Base-by-base conservation (phyloP, 2,329 filamentous ascomycete species). In the Cercospora berteroae region DNA sequence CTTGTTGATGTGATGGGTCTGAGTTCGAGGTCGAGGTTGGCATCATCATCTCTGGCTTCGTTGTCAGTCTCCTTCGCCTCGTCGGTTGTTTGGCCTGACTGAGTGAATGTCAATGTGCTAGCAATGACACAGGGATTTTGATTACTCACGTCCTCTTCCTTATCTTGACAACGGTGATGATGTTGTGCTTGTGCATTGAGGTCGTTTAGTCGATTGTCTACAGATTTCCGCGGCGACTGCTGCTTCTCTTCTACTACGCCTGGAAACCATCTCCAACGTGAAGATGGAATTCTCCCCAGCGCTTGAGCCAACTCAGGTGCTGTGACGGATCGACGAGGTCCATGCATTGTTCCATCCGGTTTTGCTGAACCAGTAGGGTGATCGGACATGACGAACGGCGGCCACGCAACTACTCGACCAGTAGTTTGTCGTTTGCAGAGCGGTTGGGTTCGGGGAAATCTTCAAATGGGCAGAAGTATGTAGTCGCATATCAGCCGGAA, bases 301-400 rank as follows among this genome's bases (percentile, higher is more conserved):
- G 70, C 68, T 10, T 67, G 57, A n/a, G 70, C 68, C 52, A 71
- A 67, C 42, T 70, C 60, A 20, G 70, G 70, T 56, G 66, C 70
- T n/a, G 70, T 71, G 36, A 69, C 61, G 16, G 68, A 33, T 64
- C 68, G 66, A 27, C 52, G 31, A 36, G 64, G 59, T 55, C 27
- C 61, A 12, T 80, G 52, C 80, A 75, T 57, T 76, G 77, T 64
- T 55, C 44, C 29, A 36, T 36, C 60, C 80, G 80, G 18, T 80
- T 18, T 52, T 13, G 20, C 25, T 52, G 48, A 27, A 52, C 48
- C 48, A 52, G 13, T 27, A 27, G 25, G 13, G 48, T 52, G 48
- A 27, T 52, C 48, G 48, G 48, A 52, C 48, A 52, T 52, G 48
- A 52, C 48, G 20, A 52, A 52, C 48, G 48, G 48, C 48, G 48